Conservation (phyloP, 208 protist species). For the Histomonas meleagridis region DNA sequence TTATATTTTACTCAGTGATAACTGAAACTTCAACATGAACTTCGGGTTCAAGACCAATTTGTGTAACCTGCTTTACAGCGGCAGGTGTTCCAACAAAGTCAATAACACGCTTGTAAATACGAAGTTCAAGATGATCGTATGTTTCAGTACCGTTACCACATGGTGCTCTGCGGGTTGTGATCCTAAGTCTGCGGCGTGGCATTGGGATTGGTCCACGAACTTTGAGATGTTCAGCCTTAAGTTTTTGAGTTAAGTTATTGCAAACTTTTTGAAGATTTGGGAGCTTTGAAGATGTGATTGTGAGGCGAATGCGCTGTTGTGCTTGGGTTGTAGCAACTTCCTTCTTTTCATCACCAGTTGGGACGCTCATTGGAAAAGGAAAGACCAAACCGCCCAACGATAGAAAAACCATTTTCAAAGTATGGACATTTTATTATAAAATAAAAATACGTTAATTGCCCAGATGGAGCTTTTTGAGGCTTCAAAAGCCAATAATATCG, state of each 20-base stretch:
- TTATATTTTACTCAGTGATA: conserved; percentile 26
- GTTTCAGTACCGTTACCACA: conserved; percentile 35
- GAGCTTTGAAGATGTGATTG: conserved; percentile 12
- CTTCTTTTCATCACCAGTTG: neutral
- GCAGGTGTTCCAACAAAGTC: neutral
- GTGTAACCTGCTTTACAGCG: neutral
- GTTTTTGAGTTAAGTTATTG: neutral
- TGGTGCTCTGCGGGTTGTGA: conserved; percentile 12
- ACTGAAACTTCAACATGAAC: neutral
- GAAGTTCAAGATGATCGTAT: neutral
- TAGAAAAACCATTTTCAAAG: no score
- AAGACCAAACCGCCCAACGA: no score
- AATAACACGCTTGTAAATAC: conserved; percentile 7
- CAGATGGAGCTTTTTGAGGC: conserved; percentile 11
- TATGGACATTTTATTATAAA: no score
- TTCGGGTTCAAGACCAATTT: neutral
- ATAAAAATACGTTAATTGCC: no score
- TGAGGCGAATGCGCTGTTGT: neutral
- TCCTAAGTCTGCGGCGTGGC: neutral
- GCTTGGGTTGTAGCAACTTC: neutral
- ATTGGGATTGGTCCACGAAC: neutral
- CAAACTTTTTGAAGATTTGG: neutral
- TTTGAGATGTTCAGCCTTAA: neutral
- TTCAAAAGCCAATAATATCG: neutral
- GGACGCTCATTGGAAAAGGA: no score